Conservation (phyloP, 1,284 basidiomycete species). For the Cryptococcus depauperatus region DNA sequence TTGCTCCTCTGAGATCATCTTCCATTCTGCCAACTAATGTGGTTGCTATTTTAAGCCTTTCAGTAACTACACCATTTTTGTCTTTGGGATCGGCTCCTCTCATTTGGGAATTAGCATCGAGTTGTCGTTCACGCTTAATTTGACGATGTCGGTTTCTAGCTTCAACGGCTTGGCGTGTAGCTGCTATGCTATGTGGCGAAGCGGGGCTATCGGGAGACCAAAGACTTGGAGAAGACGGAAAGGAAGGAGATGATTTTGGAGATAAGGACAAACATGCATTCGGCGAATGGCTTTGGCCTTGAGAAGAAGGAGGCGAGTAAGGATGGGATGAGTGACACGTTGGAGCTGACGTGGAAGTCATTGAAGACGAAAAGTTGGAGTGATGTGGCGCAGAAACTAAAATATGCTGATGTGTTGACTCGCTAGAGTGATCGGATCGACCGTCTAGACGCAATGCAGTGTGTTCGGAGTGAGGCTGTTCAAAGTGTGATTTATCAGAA, state of each 20-base stretch:
- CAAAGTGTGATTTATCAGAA: no score
- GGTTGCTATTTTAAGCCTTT: no score
- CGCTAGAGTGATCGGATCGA: no score
- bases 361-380: neutral
- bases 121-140: conserved; percentile 16
- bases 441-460: no score
- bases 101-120: no score
- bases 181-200: conserved; percentile 29
- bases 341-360: neutral
- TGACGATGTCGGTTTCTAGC: conserved; percentile 11
- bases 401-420: no score
- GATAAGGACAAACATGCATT: neutral
- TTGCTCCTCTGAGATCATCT: conserved; percentile 22
- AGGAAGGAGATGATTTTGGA: conserved; percentile 2
- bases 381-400: neutral
- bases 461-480: no score
- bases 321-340: neutral
- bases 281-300: neutral
- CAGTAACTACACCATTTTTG: no score
- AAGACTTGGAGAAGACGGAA: conserved; percentile 5
- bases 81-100: no score
- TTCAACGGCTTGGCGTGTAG: conserved; percentile 28
- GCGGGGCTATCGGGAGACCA: conserved; percentile 25
- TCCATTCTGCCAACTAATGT: conserved; percentile 36
- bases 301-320: neutral